Evolutionary conservation across 495 filamentous ascomycete species (phyloP).

Genomic region (Penicillium cosmopolitanum): DNA sequence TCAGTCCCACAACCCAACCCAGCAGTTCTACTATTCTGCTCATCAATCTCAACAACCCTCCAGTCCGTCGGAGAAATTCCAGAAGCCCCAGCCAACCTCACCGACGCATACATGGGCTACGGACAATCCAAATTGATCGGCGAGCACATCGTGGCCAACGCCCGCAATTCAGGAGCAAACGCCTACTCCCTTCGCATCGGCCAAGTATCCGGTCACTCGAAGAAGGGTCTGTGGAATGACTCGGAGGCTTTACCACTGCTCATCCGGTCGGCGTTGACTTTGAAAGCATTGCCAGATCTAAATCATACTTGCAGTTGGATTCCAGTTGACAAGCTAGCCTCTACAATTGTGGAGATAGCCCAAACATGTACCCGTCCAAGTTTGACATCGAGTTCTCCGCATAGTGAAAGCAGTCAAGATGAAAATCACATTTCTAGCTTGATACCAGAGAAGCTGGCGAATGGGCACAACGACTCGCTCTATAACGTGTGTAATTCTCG

Average conservation of each 20-base stretch:
- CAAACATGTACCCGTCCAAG: slow-evolving; percentile 1
- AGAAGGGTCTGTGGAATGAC: slow-evolving; percentile 61
- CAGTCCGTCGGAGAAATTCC: slow-evolving; percentile 37
- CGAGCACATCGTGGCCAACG: slow-evolving; percentile 52
- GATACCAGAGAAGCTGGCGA: no score
- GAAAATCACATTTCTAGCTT: no score
- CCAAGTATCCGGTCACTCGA: slow-evolving; percentile 59
- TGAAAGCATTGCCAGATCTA: slow-evolving; percentile 53
- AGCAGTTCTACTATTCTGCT: slow-evolving; percentile 54
- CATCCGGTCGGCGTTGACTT: slow-evolving; percentile 53
- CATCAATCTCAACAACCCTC: slow-evolving; percentile 54
- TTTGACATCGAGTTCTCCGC: slow-evolving; percentile 12
- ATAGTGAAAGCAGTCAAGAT: not conserved
- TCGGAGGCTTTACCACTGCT: slow-evolving; percentile 61
- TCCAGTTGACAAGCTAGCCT: slow-evolving; percentile 58
- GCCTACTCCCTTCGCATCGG: slow-evolving; percentile 60
- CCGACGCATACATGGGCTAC: slow-evolving; percentile 56
- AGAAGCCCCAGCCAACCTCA: slow-evolving; percentile 46
- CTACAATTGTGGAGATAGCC: slow-evolving; percentile 51
- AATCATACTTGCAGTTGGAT: slow-evolving; percentile 54
- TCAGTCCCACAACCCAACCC: slow-evolving; percentile 44
- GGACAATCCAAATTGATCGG: slow-evolving; percentile 60
- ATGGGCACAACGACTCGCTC: slow-evolving; percentile 32
- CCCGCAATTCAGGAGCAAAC: slow-evolving; percentile 39
- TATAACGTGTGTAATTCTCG: slow-evolving; percentile 58